Evolutionary conservation across 768 basidiomycete species (phyloP), one percentile per base, ranked within the genome.

Genomic region (Daedaleopsis nitida): DNA sequence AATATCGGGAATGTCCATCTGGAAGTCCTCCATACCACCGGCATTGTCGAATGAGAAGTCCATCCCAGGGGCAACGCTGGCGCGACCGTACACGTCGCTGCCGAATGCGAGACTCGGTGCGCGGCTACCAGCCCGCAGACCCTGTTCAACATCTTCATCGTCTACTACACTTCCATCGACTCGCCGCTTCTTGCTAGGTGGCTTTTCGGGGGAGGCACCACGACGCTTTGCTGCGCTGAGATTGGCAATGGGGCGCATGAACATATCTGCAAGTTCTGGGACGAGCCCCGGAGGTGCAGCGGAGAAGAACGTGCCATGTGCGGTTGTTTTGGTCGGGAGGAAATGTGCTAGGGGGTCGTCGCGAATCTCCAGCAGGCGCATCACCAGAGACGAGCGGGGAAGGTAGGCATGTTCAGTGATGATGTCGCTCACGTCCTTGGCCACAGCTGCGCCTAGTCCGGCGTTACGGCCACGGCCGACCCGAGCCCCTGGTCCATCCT

Each of bases 291-390:
- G 89, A 12, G 96, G 95, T 0, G 90, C 94, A 48, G 88, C 90
- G 68, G 83, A 91, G 74, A 96, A 88, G 69, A 88, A 89, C 3
- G 81, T 84, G 27, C 87, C 88, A n/a, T 85, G 81, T 16, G 84
- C 79, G 1, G 86, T 89, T n/a, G 79, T 77, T 65, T 87, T 86
- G 2, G 88, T 91, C 11, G 96, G 94, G 50, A 97, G 76, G 78
- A 94, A 98, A 72, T 94, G 88, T 9, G 86, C 78, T 5, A 91
- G 74, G 23, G 94, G 95, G 68, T 97, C 91, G 11, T 89, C 85
- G 27, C 91, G 85, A 66, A 97, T 92, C 68, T 92, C 88, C 57
- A 92, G 80, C 17, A 98, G 83, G 34, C 91, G 88, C 86, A 96
- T 88, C 57, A 96, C 85, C 49, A 92, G 78, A 2, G 91, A 78